Evolutionary conservation across 108 stramenopile genomes (phyloP), one percentile per base, ranked within the genome.

Genomic region (Stephanodiscus minutulus): DNA sequence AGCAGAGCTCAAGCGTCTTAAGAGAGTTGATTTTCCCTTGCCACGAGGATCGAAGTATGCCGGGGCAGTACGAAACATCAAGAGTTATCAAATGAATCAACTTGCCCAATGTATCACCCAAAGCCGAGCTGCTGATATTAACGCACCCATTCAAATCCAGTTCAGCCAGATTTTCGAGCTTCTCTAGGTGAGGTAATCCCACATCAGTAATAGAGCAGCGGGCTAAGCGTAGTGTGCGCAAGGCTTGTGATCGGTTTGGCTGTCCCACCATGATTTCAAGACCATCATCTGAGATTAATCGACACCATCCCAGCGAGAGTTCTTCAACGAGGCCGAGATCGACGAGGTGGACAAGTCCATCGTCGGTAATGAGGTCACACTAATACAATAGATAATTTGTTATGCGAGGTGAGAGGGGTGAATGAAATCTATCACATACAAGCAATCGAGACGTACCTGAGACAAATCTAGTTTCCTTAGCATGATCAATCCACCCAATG

Each of bases 291-390:
- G 88, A 67, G 13, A 95, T 83, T 28, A 50, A 61, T 25, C 91
- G 76, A 63, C 93, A 95, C 91, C 93, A 92, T 27, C 93, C 93
- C 8, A 95, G 68, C 27, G 86, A 89, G 10, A 95, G 79, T 52
- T 92, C 91, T 61, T 89, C 86, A 5, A 95, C 66, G 21, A 52
- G 41, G 37, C 86, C 66, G 37, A 91, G 64, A 47, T 81, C 53
- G 21, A 82, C 58, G 5, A 95, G 74, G 56, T 77, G 58, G 22
- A 79, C 50, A 10, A 95, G 63, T n/a, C 88, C 91, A 12, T 75
- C 81, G 59, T 95, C 83, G 1, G 91, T 92, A 47, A 95, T 82
- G 36, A 92, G 84, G 62, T 95, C 93, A 57, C 91, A 92, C 74
- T 79, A 22, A 33, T 7, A n/a, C 12, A 5, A 33, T 5, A 60